These are phyloP conservation scores for Gossypium thurberi DNA, from an alignment of 345 rosid species.

Conservation along the genomic window DNA sequence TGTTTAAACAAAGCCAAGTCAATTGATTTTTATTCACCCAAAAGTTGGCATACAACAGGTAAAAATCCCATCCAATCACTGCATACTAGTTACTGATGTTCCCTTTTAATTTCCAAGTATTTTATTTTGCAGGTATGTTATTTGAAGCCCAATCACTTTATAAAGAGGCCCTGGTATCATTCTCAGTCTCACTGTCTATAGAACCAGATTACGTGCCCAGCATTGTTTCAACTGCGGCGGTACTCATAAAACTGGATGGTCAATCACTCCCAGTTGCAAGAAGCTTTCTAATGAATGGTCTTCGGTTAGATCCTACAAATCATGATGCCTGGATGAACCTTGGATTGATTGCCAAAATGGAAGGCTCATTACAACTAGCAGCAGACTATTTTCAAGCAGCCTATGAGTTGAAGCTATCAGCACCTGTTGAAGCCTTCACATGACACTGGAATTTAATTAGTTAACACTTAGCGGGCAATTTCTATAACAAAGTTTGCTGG, in stretches of 20 bases:
- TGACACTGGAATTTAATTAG: slow-evolving; percentile 9
- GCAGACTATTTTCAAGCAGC: slow-evolving; percentile 94
- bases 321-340: slow-evolving; percentile 82
- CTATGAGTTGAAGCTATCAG: slow-evolving; percentile 64
- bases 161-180: slow-evolving; percentile 70
- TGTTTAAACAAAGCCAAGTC: slow-evolving; percentile 72
- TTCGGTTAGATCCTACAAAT: slow-evolving; percentile 68
- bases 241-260: slow-evolving; percentile 53
- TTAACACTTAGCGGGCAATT: slow-evolving; percentile 1
- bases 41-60: slow-evolving; percentile 82
- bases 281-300: slow-evolving; percentile 81
- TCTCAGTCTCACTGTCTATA: slow-evolving; percentile 58
- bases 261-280: slow-evolving; percentile 57
- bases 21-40: slow-evolving; percentile 53
- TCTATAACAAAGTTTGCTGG: not conserved
- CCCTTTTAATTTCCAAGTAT: slow-evolving; percentile 3
- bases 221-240: slow-evolving; percentile 67
- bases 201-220: slow-evolving; percentile 83
- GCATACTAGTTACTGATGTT: not conserved
- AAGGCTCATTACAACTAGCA: slow-evolving; percentile 73
- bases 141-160: slow-evolving; percentile 57
- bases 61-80: not conserved
- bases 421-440: slow-evolving; percentile 60
- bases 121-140: slow-evolving; percentile 46
- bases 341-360: slow-evolving; percentile 66